These are phyloP conservation scores for Podaxis mareebaensis DNA, from an alignment of 768 basidiomycete species.

Conservation along the genomic window DNA sequence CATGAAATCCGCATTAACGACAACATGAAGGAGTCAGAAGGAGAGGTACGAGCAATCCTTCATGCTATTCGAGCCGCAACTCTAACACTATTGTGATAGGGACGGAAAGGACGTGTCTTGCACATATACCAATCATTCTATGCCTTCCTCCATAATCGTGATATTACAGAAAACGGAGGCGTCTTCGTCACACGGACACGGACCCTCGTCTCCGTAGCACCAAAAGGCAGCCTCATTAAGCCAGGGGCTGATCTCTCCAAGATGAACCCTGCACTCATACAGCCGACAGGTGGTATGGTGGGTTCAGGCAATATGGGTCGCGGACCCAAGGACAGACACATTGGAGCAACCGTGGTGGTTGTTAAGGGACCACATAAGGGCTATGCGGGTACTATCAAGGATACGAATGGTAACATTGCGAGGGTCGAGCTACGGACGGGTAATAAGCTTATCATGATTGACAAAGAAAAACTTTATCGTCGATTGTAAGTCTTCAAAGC, in stretches of 20 bases:
- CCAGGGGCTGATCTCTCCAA: conserved; percentile 78
- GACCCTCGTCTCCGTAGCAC: conserved; percentile 80
- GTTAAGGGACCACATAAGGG: conserved; percentile 90
- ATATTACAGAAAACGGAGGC: conserved; percentile 87
- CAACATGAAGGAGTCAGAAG: conserved; percentile 89
- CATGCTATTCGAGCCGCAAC: background rate
- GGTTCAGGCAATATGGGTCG: conserved; percentile 77
- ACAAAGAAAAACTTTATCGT: conserved; percentile 74
- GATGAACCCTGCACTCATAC: conserved; percentile 82
- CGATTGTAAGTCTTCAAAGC: conserved; percentile 56
- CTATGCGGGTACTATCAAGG: conserved; percentile 90
- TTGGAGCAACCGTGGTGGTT: conserved; percentile 77
- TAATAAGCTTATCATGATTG: conserved; percentile 87
- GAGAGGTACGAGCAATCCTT: conserved; percentile 59
- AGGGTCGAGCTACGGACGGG: conserved; percentile 90
- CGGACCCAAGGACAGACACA: conserved; percentile 79
- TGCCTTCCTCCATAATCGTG: conserved; percentile 93
- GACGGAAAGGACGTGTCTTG: conserved; percentile 85
- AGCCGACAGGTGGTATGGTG: conserved; percentile 72
- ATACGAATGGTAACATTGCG: conserved; percentile 84
- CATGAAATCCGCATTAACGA: conserved; percentile 87
- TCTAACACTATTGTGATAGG: conserved; percentile 36
- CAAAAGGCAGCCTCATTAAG: conserved; percentile 75
- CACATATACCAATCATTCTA: conserved; percentile 94
- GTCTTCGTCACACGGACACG: conserved; percentile 91